Conservation (phyloP, 257 asterid species). For the Mitragyna speciosa region DNA sequence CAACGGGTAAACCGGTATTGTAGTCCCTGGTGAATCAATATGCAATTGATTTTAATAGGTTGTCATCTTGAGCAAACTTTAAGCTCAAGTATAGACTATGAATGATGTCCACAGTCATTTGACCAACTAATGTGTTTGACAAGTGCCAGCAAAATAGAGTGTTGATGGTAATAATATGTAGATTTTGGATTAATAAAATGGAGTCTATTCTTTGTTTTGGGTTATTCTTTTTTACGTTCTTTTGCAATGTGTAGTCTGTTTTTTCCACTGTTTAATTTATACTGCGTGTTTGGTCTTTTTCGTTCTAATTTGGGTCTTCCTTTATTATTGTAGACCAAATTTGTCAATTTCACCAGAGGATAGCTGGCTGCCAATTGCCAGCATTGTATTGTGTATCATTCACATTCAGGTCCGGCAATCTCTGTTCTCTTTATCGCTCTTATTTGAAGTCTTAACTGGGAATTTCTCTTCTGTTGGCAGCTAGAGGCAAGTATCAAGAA, state of each 20-base stretch:
- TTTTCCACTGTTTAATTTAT: too few species aligned
- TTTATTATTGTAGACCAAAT: conserved; percentile 49
- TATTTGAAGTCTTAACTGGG: conserved; percentile 26
- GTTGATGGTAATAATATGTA: neutral
- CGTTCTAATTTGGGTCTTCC: conserved; percentile 11
- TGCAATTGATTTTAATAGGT: neutral
- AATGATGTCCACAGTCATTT: neutral
- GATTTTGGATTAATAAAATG: too few species aligned
- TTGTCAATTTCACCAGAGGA: conserved; percentile 91
- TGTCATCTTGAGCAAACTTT: too few species aligned
- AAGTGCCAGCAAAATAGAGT: neutral
- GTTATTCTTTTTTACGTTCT: neutral
- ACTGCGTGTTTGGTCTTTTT: neutral
- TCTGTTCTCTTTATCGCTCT: conserved; percentile 7
- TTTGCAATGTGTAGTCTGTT: neutral
- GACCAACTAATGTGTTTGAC: neutral
- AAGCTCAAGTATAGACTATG: neutral
- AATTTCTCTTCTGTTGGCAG: conserved; percentile 42
- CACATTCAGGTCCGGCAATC: conserved; percentile 72
- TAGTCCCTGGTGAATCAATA: neutral
- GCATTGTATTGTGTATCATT: conserved; percentile 81
- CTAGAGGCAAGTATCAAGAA: conserved; percentile 67
- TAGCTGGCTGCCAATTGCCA: conserved; percentile 93
- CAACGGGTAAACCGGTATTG: too few species aligned
- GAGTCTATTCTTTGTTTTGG: neutral